Evolutionary conservation across 2,329 filamentous ascomycete species (phyloP).

Genomic region (Ophiostoma fasciatum): DNA sequence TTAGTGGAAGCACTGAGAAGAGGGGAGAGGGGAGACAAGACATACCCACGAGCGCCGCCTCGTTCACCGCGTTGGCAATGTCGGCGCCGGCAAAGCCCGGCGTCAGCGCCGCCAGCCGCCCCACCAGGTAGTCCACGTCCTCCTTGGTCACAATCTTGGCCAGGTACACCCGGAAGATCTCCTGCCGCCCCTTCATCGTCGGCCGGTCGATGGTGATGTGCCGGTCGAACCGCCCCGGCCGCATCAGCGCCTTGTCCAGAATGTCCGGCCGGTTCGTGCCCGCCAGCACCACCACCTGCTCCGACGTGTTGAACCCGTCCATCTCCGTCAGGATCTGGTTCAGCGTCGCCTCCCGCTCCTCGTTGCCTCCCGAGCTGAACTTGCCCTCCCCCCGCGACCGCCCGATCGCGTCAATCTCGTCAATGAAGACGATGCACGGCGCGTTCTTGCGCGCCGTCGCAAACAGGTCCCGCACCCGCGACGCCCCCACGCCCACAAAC

Average conservation of each 20-base stretch:
- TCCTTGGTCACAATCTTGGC: slow-evolving; percentile 90
- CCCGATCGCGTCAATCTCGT: slow-evolving; percentile 97
- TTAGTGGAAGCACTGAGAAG: not conserved
- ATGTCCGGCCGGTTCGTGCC: slow-evolving; percentile 94
- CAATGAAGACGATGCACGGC: slow-evolving; percentile 98
- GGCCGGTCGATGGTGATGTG: slow-evolving; percentile 92
- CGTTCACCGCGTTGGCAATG: slow-evolving; percentile 96
- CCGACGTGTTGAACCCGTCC: slow-evolving; percentile 96
- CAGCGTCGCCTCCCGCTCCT: slow-evolving; percentile 90
- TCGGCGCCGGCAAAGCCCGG: slow-evolving; percentile 96
- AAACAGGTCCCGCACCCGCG: slow-evolving; percentile 87
- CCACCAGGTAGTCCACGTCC: slow-evolving; percentile 74
- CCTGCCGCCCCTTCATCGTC: slow-evolving; percentile 90
- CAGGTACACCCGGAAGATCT: slow-evolving; percentile 91
- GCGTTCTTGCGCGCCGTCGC: slow-evolving; percentile 89
- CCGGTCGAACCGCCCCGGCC: slow-evolving; percentile 90
- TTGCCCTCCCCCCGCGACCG: slow-evolving; percentile 66
- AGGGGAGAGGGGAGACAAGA: slow-evolving; percentile 9
- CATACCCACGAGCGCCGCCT: slow-evolving; percentile 89
- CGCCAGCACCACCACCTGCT: slow-evolving; percentile 91
- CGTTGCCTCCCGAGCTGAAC: slow-evolving; percentile 73
- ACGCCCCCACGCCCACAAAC: slow-evolving; percentile 97
- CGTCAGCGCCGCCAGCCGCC: slow-evolving; percentile 79
- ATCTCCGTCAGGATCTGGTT: slow-evolving; percentile 99
- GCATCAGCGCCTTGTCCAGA: slow-evolving; percentile 88